Evolutionary conservation across 139 green algal species (phyloP), one percentile per base, ranked within the genome.

Genomic region (Chlorella sp.): DNA sequence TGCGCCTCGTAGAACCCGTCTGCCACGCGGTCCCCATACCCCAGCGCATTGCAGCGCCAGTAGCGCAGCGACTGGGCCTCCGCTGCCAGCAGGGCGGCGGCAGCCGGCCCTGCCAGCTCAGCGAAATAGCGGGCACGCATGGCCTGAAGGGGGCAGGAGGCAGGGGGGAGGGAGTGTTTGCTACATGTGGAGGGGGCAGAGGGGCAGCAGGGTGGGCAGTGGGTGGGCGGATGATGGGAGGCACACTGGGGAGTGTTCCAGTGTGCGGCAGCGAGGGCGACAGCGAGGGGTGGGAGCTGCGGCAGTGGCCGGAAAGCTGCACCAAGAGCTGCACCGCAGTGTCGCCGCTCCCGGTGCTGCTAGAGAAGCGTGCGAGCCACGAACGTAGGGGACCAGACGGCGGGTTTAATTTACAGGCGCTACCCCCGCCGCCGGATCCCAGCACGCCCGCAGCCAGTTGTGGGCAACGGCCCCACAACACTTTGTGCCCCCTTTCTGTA

Each of bases 1-100:
- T 88, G 40, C 64, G 93, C 76, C 26, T 95, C 94, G 48, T 94
- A 96, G 71, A 96, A 93, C 32, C 94, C 93, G 42, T 96, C 93
- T 1, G 39, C 86, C 0, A 95, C 48, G 0, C 48, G 3, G 57
- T 96, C 94, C 21, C 37, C 39, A 12, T 48, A 88, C 4, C 30
- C 42, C 84, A 88, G 84, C 0, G 14, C 68, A 5, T 39, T 22
- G 0, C 39, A 66, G 12, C 71, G 84, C 84, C 84, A 88, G 39
- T 81, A 88, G 12, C 39, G 39, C 39, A 69, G 21, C 11, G 28
- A 53, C 40, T 88, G 84, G 32, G 84, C 84, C 68, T 88, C 84
- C 15, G 84, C 84, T 18, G 84, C 64, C 84, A 88, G 84, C 39
- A 81, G 39, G 24, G 39, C 84, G 16, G 39, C 61, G 21, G 84